These are phyloP conservation scores for Pleodorina starrii DNA, from an alignment of 139 green algal species.

Conservation along the genomic window DNA sequence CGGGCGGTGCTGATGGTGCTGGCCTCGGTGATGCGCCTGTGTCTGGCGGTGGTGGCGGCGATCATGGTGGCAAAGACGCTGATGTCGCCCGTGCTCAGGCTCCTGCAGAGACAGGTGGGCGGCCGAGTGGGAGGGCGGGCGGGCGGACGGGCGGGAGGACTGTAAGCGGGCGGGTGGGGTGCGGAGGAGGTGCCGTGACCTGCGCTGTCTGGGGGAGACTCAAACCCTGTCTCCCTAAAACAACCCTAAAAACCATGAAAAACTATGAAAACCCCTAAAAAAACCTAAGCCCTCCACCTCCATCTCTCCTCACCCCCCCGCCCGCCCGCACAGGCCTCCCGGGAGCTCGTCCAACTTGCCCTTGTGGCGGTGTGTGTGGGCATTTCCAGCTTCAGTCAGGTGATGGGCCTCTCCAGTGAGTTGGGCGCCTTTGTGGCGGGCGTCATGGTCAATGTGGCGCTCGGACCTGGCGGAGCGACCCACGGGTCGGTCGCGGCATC, in stretches of 20 bases:
- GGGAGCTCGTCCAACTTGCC: conserved; percentile 89
- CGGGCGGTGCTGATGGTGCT: conserved; percentile 53
- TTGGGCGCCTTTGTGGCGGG: conserved; percentile 95
- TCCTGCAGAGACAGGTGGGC: conserved; percentile 59
- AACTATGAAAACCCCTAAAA: no score
- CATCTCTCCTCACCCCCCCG: no score
- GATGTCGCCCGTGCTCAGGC: conserved; percentile 72
- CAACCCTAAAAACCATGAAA: no score
- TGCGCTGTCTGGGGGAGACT: no score
- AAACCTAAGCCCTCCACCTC: no score
- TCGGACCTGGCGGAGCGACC: conserved; percentile 17
- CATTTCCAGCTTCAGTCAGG: conserved; percentile 71
- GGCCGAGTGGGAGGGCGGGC: no score
- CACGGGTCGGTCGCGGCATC: background rate
- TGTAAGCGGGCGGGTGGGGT: no score
- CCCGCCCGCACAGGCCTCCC: conserved; percentile 55
- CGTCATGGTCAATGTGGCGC: conserved; percentile 39
- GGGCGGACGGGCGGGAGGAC: no score
- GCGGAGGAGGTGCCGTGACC: no score
- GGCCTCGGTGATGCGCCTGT: conserved; percentile 54
- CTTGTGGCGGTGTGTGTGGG: conserved; percentile 87
- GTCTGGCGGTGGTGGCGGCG: conserved; percentile 54
- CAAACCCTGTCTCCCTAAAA: no score
- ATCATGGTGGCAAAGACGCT: conserved; percentile 66
- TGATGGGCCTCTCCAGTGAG: conserved; percentile 86